Conservation (phyloP, 1,139 yeast species). For the Candida sanyaensis region DNA sequence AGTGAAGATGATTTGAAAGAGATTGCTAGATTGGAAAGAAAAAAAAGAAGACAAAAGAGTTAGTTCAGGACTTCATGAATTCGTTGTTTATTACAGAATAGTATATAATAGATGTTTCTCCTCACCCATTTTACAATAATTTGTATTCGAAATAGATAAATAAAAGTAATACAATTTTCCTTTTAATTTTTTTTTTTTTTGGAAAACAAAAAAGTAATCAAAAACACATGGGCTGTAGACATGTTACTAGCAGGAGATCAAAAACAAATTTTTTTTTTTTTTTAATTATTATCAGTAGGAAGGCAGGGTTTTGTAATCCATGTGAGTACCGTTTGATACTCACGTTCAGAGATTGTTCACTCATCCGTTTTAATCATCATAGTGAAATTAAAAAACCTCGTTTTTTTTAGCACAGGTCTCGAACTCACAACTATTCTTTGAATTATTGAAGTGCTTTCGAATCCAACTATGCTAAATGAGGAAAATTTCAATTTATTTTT, state of each 20-base stretch:
- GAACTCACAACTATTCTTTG: constrained; percentile 24
- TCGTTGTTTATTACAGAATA: background rate
- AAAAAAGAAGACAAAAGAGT: constrained; percentile 50
- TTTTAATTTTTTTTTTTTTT: too few species aligned
- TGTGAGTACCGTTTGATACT: constrained; percentile 35
- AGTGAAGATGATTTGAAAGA: constrained; percentile 86
- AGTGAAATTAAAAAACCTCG: constrained; percentile 13
- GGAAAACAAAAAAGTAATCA: too few species aligned
- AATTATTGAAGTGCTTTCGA: background rate
- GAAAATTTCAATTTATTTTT: background rate
- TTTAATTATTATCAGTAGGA: constrained; percentile 44
- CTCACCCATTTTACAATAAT: too few species aligned
- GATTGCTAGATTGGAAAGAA: constrained; percentile 72
- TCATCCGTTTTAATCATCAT: constrained; percentile 53
- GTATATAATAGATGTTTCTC: constrained; percentile 6
- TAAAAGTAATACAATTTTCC: background rate
- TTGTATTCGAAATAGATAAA: background rate
- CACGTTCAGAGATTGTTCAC: constrained; percentile 55
- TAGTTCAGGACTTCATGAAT: constrained; percentile 1
- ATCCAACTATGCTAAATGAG: background rate
- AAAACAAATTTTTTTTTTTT: background rate
- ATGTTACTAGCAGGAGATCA: background rate
- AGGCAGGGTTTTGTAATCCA: constrained; percentile 55
- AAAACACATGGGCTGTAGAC: background rate
- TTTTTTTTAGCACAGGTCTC: constrained; percentile 20